Evolutionary conservation across 495 filamentous ascomycete genomes (phyloP).

Genomic region (Diplogelasinospora grovesii): DNA sequence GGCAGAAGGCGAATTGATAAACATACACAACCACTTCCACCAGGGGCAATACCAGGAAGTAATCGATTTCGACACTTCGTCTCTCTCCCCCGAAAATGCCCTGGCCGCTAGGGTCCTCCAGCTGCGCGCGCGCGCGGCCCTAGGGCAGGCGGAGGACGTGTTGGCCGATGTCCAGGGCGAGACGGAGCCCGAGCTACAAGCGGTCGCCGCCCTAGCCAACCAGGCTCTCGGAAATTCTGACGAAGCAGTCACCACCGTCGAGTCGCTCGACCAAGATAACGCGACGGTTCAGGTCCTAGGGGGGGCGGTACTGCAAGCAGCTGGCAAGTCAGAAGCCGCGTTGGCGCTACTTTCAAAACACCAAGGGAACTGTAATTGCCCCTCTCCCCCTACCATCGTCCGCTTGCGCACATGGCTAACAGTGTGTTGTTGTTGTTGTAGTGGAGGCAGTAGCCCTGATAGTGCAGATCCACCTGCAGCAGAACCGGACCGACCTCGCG

Average conservation of each 20-base stretch:
- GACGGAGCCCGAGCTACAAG: constrained; percentile 66
- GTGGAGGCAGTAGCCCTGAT: constrained; percentile 63
- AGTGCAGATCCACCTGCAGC: constrained; percentile 84
- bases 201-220: constrained; percentile 71
- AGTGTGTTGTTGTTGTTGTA: constrained; percentile 10
- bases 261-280: constrained; percentile 71
- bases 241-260: constrained; percentile 53
- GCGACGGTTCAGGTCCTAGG: constrained; percentile 71
- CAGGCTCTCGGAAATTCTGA: constrained; percentile 52
- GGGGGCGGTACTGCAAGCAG: constrained; percentile 69
- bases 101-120: constrained; percentile 72
- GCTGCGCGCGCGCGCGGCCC: constrained; percentile 74
- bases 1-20: constrained; percentile 90
- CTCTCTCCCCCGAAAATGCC: constrained; percentile 68
- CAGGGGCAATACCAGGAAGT: constrained; percentile 82
- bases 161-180: constrained; percentile 60
- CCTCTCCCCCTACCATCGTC: background rate
- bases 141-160: constrained; percentile 67
- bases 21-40: constrained; percentile 92
- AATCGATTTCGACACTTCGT: constrained; percentile 68
- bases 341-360: constrained; percentile 71
- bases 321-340: constrained; percentile 77
- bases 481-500: constrained; percentile 86
- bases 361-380: constrained; percentile 68
- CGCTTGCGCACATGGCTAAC: constrained; percentile 1